These are phyloP conservation scores for Mycena rebaudengoi DNA, from an alignment of 768 basidiomycete genomes.

Conservation along the genomic window DNA sequence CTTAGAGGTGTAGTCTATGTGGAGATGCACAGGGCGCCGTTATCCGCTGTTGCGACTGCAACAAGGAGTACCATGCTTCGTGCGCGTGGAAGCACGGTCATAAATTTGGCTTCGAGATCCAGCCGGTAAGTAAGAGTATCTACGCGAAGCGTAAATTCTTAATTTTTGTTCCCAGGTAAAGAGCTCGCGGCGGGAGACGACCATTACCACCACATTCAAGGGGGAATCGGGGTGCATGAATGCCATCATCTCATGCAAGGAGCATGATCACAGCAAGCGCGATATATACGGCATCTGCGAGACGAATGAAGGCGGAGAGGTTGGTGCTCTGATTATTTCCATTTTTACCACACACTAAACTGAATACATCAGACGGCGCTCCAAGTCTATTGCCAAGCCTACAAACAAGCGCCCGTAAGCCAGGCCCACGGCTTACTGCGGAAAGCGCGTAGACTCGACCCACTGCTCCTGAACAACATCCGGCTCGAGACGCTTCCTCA, in stretches of 20 bases:
- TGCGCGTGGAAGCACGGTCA: slow-evolving; percentile 90
- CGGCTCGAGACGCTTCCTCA: slow-evolving; percentile 46
- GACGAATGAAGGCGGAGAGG: slow-evolving; percentile 83
- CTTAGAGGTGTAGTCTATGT: slow-evolving; percentile 81
- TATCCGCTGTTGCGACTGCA: slow-evolving; percentile 85
- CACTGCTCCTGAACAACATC: slow-evolving; percentile 57
- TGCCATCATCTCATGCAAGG: slow-evolving; percentile 80
- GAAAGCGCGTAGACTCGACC: slow-evolving; percentile 87
- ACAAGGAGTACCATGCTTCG: slow-evolving; percentile 81
- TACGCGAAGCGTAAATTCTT: neutral
- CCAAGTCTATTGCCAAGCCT: slow-evolving; percentile 84
- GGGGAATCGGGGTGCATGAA: slow-evolving; percentile 83
- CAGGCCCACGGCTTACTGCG: slow-evolving; percentile 88
- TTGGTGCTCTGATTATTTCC: slow-evolving; percentile 43
- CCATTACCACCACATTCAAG: slow-evolving; percentile 75
- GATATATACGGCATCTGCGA: slow-evolving; percentile 88
- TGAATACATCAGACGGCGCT: slow-evolving; percentile 75
- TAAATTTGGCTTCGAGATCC: slow-evolving; percentile 93
- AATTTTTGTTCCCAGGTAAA: slow-evolving; percentile 64
- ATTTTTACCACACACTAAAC: neutral
- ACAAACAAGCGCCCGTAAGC: slow-evolving; percentile 79
- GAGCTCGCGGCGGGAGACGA: slow-evolving; percentile 74
- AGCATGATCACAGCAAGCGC: slow-evolving; percentile 71
- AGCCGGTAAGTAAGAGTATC: slow-evolving; percentile 60
- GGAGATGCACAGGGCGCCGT: slow-evolving; percentile 77